phyloP scores from a whole-genome alignment of 2,329 filamentous ascomycete species.

The Fusarium kyushuense region DNA sequence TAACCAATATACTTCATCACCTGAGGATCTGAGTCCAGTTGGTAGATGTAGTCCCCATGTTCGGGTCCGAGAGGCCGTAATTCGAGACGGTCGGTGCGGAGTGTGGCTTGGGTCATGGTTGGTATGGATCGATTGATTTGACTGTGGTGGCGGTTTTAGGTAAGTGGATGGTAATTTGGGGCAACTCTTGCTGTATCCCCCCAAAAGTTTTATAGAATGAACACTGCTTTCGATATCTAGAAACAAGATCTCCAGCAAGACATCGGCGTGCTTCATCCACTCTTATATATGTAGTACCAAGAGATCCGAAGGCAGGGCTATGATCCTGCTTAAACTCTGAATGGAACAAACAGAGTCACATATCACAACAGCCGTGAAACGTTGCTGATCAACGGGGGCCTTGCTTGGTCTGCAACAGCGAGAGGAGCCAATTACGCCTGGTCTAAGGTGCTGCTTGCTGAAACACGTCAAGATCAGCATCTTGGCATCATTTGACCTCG shows the following conservation, averaged over 20 bases:
- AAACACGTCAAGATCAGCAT: constrained; percentile 38
- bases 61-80: constrained; percentile 33
- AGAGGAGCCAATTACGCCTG: background rate
- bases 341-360: constrained; percentile 6
- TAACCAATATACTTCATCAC: constrained; percentile 45
- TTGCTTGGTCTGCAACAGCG: constrained; percentile 1
- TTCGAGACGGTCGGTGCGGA: constrained; percentile 37
- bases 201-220: background rate
- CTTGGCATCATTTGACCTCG: constrained; percentile 26
- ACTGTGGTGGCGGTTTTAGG: constrained; percentile 1
- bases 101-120: constrained; percentile 38
- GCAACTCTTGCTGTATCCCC: background rate
- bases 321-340: constrained; percentile 6
- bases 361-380: background rate
- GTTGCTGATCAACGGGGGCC: constrained; percentile 28
- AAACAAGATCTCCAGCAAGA: background rate
- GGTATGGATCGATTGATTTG: background rate
- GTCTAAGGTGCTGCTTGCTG: constrained; percentile 19
- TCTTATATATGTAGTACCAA: constrained; percentile 35
- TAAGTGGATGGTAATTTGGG: background rate
- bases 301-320: constrained; percentile 19
- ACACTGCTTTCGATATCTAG: background rate
- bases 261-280: constrained; percentile 13
- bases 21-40: constrained; percentile 37
- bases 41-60: constrained; percentile 37